A percentile compares a stretch with the other conserved stretches of the same genome.
phyloP scores from a whole-genome alignment of 2,329 filamentous ascomycete genomes.

The Microsporum audouinii region DNA sequence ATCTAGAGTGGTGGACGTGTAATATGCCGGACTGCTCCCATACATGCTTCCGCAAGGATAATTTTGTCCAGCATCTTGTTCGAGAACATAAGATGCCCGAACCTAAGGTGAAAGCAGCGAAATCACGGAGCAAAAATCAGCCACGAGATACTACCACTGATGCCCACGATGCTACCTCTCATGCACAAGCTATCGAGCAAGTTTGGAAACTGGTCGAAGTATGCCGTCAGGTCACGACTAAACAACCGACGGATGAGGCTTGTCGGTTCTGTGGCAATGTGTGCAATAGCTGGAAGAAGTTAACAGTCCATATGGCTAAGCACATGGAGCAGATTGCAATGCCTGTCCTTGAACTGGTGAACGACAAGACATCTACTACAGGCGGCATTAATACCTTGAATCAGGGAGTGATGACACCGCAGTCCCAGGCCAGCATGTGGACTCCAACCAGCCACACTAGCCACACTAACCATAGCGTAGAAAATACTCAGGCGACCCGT shows the following conservation, averaged over 20 bases:
- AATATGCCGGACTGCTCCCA: constrained; percentile 70
- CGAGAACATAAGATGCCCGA: constrained; percentile 81
- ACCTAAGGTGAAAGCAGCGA: constrained; percentile 63
- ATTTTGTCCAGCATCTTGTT: constrained; percentile 85
- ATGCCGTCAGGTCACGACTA: constrained; percentile 60
- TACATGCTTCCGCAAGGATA: constrained; percentile 75
- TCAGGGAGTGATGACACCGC: not conserved
- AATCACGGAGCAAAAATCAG: constrained; percentile 41
- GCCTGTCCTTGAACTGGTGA: constrained; percentile 53
- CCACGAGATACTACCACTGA: constrained; percentile 15
- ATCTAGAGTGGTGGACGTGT: constrained; percentile 85
- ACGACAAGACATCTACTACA: constrained; percentile 30
- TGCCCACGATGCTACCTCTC: constrained; percentile 19
- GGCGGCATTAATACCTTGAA: constrained; percentile 42
- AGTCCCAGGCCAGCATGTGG: not conserved
- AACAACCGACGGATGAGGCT: constrained; percentile 59
- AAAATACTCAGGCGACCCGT: not conserved
- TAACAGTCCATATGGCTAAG: constrained; percentile 84
- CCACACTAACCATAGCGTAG: not conserved
- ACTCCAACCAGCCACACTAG: not conserved
- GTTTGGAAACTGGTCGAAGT: constrained; percentile 68
- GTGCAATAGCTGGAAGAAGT: constrained; percentile 79
- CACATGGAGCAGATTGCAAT: constrained; percentile 90
- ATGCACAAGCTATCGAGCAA: constrained; percentile 41
- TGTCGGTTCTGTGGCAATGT: constrained; percentile 78